These are phyloP conservation scores for Cyclotella choctawhatcheeana DNA, from an alignment of 108 stramenopile genomes.

Conservation along the genomic window DNA sequence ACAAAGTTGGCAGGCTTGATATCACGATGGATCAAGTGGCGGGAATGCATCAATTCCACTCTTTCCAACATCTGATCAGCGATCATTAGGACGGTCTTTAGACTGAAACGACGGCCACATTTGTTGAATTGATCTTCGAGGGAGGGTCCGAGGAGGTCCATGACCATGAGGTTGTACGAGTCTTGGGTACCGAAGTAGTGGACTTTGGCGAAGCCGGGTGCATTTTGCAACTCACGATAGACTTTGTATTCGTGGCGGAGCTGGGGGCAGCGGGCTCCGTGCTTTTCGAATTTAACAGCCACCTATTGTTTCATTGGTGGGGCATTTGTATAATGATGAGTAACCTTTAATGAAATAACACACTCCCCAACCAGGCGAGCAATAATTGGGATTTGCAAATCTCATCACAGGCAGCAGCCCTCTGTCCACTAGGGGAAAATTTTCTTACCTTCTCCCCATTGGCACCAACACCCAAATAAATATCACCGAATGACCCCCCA, in stretches of 20 bases:
- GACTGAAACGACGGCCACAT: constrained; percentile 93
- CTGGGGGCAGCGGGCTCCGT: constrained; percentile 94
- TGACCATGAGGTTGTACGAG: constrained; percentile 99
- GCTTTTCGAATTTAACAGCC: constrained; percentile 94
- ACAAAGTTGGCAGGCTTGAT: constrained; percentile 99
- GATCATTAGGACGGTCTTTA: constrained; percentile 96
- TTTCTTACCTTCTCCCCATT: constrained; percentile 86
- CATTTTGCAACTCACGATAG: constrained; percentile 98
- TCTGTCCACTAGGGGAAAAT: no score
- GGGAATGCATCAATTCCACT: constrained; percentile 96
- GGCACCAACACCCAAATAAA: constrained; percentile 94
- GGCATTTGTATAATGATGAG: neutral
- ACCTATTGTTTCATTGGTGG: constrained; percentile 58
- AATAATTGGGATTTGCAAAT: no score
- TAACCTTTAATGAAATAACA: no score
- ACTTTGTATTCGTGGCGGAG: constrained; percentile 99
- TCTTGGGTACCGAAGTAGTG: constrained; percentile 98
- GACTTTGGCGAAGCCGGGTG: constrained; percentile 95
- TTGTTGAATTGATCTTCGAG: constrained; percentile 99
- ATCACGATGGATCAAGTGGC: constrained; percentile 96
- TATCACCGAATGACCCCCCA: constrained; percentile 99
- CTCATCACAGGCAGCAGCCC: no score
- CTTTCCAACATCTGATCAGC: constrained; percentile 98
- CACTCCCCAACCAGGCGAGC: no score
- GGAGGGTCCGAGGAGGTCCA: constrained; percentile 98